These are phyloP conservation scores for Allantophomopsis cytisporea DNA, from an alignment of 2,329 filamentous ascomycete species.

Conservation along the genomic window DNA sequence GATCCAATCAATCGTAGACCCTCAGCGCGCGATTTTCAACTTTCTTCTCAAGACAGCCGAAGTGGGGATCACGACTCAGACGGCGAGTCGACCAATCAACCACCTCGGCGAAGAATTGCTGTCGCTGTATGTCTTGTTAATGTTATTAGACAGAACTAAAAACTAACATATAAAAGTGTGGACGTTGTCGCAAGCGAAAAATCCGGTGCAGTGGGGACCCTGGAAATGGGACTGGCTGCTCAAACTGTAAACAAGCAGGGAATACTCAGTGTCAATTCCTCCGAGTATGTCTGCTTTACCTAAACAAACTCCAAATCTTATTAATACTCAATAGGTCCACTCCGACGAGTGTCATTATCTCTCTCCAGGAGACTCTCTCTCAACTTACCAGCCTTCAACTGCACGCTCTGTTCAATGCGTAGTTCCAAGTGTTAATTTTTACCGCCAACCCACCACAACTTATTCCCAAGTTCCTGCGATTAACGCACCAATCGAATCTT, in stretches of 20 bases:
- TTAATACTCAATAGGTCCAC: not conserved
- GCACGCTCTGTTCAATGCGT: not conserved
- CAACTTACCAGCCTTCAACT: not conserved
- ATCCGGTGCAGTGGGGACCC: constrained; percentile 86
- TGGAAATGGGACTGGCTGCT: constrained; percentile 64
- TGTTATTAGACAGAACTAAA: not conserved
- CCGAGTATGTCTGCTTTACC: constrained; percentile 39
- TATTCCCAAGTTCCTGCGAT: constrained; percentile 1
- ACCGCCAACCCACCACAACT: not conserved
- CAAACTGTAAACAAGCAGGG: constrained; percentile 68
- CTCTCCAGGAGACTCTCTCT: constrained; percentile 3
- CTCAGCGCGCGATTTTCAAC: constrained; percentile 7
- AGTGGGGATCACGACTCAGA: constrained; percentile 9
- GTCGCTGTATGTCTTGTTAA: constrained; percentile 28
- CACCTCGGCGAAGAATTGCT: constrained; percentile 29
- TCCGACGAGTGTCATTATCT: constrained; percentile 4
- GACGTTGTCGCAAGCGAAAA: constrained; percentile 81
- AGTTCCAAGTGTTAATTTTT: not conserved
- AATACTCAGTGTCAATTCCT: constrained; percentile 64
- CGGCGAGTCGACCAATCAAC: constrained; percentile 9
- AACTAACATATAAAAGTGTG: constrained; percentile 44
- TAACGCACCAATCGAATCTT: not conserved
- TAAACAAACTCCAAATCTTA: not conserved
- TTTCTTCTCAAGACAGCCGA: constrained; percentile 8
- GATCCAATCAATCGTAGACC: constrained; percentile 3